phyloP scores from a whole-genome alignment of 495 filamentous ascomycete genomes.

The Oidiodendron maius region DNA sequence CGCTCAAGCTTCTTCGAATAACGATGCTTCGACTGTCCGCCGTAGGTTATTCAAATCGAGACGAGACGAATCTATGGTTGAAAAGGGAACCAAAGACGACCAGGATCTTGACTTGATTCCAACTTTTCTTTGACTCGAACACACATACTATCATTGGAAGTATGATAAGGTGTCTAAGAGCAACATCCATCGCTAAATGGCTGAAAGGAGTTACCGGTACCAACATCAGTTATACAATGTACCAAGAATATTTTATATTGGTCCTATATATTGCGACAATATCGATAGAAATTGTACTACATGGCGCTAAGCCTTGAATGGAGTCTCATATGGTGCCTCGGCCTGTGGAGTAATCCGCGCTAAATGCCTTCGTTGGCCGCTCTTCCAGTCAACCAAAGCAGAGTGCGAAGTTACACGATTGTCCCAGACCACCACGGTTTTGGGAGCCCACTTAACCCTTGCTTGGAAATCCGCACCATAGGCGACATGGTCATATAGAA shows the following conservation, averaged over 20 bases:
- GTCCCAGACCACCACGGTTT: slow-evolving; percentile 86
- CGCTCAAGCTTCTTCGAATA: not conserved
- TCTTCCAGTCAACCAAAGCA: slow-evolving; percentile 74
- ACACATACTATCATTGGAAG: not conserved
- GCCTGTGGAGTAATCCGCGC: slow-evolving; percentile 83
- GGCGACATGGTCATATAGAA: slow-evolving; percentile 81
- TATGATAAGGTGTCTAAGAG: no score
- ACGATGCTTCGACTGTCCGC: no score
- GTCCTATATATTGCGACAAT: not conserved
- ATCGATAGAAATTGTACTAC: not conserved
- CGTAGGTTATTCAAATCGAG: slow-evolving; percentile 6
- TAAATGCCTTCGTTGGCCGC: slow-evolving; percentile 72
- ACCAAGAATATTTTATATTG: no score
- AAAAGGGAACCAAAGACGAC: slow-evolving; percentile 5
- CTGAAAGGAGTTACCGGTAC: no score
- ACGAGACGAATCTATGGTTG: no score
- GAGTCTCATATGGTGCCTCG: slow-evolving; percentile 67
- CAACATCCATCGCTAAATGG: no score
- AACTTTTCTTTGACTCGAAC: slow-evolving; percentile 13
- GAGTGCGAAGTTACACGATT: slow-evolving; percentile 76
- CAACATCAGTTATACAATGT: no score
- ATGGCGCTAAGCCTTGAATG: slow-evolving; percentile 37
- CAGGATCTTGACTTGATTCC: slow-evolving; percentile 14
- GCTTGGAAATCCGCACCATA: slow-evolving; percentile 82
- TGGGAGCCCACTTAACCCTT: slow-evolving; percentile 75